phyloP scores from a whole-genome alignment of 352 stramenopile species.

The Phytophthora crassamura region DNA sequence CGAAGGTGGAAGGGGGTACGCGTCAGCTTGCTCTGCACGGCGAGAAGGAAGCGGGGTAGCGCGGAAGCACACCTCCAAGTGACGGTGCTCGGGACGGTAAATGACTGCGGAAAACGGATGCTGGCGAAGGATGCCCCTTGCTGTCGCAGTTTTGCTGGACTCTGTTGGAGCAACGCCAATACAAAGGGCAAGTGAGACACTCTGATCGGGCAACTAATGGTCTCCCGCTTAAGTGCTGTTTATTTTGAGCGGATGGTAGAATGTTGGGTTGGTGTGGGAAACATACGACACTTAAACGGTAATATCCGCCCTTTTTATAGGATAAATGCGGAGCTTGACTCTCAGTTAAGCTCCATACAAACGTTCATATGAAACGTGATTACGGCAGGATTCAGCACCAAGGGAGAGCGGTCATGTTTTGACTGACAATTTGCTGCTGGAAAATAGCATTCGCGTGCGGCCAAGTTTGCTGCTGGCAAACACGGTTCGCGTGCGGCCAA shows the following conservation, averaged over 20 bases:
- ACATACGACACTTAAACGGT: not conserved
- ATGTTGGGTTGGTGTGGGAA: not conserved
- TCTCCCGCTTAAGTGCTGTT: constrained; percentile 5
- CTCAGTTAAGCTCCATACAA: constrained; percentile 3
- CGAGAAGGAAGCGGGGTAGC: not conserved
- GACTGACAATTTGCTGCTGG: too few relatives aligned
- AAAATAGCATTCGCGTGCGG: too few relatives aligned
- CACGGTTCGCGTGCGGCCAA: too few relatives aligned
- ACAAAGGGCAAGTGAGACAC: constrained; percentile 2
- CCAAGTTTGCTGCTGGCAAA: too few relatives aligned
- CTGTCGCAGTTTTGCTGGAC: not conserved
- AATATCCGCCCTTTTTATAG: constrained; percentile 17
- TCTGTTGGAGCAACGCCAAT: constrained; percentile 14
- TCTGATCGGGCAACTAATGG: constrained; percentile 6
- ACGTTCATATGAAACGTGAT: constrained; percentile 9
- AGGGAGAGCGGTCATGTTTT: not conserved
- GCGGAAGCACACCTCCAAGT: constrained; percentile 7
- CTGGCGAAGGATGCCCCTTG: constrained; percentile 11
- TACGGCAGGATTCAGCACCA: constrained; percentile 23
- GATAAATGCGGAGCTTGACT: not conserved
- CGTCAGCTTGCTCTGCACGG: constrained; percentile 6
- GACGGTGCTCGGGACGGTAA: constrained; percentile 21
- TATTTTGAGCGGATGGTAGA: not conserved
- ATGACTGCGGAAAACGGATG: constrained; percentile 23
- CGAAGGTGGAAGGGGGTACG: constrained; percentile 4